Conservation (phyloP, 129 eudicot species). For the Dittrichia graveolens region DNA sequence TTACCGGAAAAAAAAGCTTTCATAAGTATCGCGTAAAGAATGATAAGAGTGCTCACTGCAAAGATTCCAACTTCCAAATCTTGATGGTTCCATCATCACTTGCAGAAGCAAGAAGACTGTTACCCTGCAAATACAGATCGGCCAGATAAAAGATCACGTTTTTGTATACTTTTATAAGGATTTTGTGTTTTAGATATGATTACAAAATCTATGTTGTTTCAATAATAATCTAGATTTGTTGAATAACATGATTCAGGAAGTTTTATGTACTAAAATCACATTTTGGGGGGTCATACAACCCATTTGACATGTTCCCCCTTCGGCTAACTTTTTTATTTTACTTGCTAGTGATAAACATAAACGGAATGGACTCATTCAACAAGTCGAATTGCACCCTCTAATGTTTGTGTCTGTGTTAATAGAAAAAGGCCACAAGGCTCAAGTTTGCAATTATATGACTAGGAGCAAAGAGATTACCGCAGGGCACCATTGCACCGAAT, state of each 20-base stretch:
- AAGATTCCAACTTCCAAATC: conserved; percentile 75
- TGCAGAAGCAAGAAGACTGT: conserved; percentile 77
- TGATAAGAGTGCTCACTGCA: conserved; percentile 12
- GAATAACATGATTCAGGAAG: no score
- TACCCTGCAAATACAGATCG: conserved; percentile 48
- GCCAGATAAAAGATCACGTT: no score
- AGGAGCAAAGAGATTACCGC: conserved; percentile 42
- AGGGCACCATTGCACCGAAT: conserved; percentile 84
- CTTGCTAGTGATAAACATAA: not conserved
- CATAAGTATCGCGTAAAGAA: not conserved
- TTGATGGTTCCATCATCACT: conserved; percentile 92
- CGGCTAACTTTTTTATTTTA: not conserved
- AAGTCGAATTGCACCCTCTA: not conserved
- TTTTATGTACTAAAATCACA: no score
- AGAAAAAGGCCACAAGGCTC: not conserved
- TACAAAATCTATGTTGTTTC: not conserved
- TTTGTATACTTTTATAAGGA: not conserved
- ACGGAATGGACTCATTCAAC: not conserved
- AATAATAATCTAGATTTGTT: no score
- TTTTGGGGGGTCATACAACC: not conserved
- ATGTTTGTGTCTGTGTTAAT: not conserved
- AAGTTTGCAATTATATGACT: not conserved
- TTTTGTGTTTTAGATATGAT: not conserved
- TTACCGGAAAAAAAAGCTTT: not conserved
- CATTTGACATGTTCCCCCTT: not conserved